Evolutionary conservation across 2,329 filamentous ascomycete species (phyloP).

Genomic region (Ceratocystis eucalypticola): DNA sequence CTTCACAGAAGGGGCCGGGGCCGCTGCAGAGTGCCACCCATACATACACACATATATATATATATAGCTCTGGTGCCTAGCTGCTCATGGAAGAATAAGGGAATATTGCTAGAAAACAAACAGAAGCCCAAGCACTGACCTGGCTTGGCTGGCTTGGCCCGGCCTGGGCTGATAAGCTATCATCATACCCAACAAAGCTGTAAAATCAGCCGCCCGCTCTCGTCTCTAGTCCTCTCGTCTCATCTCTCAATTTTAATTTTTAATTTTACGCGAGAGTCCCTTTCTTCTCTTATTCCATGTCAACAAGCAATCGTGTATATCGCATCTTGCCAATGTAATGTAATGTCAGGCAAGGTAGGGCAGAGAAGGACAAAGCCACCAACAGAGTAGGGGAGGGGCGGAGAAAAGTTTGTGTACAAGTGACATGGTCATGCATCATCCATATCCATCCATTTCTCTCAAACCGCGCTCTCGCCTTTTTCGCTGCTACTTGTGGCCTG

Average conservation of each 20-base stretch:
- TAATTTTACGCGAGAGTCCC: constrained; percentile 2
- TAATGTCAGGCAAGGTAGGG: not conserved
- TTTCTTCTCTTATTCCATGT: not conserved
- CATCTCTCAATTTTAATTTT: constrained; percentile 5
- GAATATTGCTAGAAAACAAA: too few relatives aligned
- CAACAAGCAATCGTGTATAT: not conserved
- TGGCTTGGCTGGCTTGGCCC: too few relatives aligned
- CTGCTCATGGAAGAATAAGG: too few relatives aligned
- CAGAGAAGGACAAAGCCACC: not conserved
- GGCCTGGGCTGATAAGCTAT: too few relatives aligned
- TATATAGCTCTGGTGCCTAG: too few relatives aligned
- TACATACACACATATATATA: too few relatives aligned
- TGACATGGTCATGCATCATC: not conserved
- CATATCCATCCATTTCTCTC: not conserved
- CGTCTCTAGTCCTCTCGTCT: not conserved
- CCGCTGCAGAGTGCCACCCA: too few relatives aligned
- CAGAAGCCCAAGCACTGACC: too few relatives aligned
- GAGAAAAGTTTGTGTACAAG: not conserved
- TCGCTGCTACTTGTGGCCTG: not conserved
- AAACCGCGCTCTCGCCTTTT: not conserved
- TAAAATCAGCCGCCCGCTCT: constrained; percentile 1
- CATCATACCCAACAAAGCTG: not conserved
- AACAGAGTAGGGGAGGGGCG: not conserved
- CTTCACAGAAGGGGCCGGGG: too few relatives aligned
- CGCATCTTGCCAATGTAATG: not conserved